These are phyloP conservation scores for Rhinocladiella mackenziei DNA, from an alignment of 2,329 filamentous ascomycete genomes.

Conservation along the genomic window DNA sequence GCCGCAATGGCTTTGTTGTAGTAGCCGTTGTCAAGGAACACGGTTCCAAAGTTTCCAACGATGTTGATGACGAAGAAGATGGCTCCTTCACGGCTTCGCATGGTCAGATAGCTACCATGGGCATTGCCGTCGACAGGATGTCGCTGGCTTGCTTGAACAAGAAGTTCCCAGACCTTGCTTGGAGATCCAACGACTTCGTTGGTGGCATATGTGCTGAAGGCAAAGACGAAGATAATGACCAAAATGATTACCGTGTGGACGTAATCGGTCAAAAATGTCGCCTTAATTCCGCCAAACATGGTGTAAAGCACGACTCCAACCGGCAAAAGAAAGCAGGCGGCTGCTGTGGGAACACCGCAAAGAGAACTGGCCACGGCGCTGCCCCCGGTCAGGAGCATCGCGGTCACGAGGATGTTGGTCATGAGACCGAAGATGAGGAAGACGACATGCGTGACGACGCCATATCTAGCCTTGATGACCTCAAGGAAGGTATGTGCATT, in stretches of 20 bases:
- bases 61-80: constrained; percentile 92
- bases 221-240: constrained; percentile 80
- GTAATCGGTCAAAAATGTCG: constrained; percentile 81
- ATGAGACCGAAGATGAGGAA: constrained; percentile 79
- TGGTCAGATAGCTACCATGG: constrained; percentile 78
- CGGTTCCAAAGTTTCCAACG: constrained; percentile 75
- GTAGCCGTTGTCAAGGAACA: constrained; percentile 84
- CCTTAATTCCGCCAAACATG: constrained; percentile 67
- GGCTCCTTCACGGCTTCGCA: constrained; percentile 73
- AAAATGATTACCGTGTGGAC: constrained; percentile 75
- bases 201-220: constrained; percentile 75
- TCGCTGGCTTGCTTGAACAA: constrained; percentile 61
- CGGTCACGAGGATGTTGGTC: constrained; percentile 82
- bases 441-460: constrained; percentile 65
- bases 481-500: constrained; percentile 85
- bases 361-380: constrained; percentile 68
- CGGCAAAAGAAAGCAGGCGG: constrained; percentile 78
- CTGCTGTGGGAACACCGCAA: constrained; percentile 71
- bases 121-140: constrained; percentile 79
- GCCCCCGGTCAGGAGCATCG: constrained; percentile 84
- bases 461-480: constrained; percentile 77
- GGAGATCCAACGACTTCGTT: constrained; percentile 70
- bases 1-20: constrained; percentile 94
- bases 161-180: constrained; percentile 69
- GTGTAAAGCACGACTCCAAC: constrained; percentile 72